A percentile compares a stretch with the other conserved stretches of the same genome.
Conservation (phyloP, 2,329 filamentous ascomycete species). For the Lachnellula arida region DNA sequence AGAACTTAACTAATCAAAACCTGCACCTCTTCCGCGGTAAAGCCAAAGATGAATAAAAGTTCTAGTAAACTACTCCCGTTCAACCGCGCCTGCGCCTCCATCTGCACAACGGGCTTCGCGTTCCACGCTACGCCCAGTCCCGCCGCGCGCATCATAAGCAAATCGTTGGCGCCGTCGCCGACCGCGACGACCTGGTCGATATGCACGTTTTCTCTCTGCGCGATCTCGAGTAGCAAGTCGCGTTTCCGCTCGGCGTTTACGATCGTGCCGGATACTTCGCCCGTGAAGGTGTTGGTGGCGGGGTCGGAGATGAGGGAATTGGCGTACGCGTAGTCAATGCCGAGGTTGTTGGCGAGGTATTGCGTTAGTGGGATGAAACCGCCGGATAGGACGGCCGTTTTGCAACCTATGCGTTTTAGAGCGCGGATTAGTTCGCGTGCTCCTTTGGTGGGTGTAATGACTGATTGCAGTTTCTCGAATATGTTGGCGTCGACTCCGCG, state of each 20-base stretch:
- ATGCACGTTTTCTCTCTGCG: constrained; percentile 59
- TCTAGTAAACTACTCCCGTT: constrained; percentile 69
- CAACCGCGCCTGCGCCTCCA: constrained; percentile 66
- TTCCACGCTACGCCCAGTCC: constrained; percentile 79
- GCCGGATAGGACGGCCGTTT: constrained; percentile 85
- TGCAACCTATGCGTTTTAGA: constrained; percentile 74
- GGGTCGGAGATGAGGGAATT: constrained; percentile 72
- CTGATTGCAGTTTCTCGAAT: constrained; percentile 69
- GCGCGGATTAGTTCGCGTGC: constrained; percentile 69
- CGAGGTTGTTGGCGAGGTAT: constrained; percentile 77
- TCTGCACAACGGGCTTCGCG: constrained; percentile 77
- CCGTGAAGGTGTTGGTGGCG: constrained; percentile 55
- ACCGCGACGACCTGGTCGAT: constrained; percentile 67
- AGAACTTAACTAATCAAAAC: constrained; percentile 33
- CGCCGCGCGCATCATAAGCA: constrained; percentile 72
- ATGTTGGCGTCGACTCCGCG: constrained; percentile 75
- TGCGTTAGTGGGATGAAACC: constrained; percentile 86
- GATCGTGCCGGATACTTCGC: constrained; percentile 66
- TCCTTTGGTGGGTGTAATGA: constrained; percentile 77
- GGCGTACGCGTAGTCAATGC: constrained; percentile 82
- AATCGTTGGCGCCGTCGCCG: constrained; percentile 78
- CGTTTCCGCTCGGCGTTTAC: constrained; percentile 73
- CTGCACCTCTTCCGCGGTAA: constrained; percentile 59
- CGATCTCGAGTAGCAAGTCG: constrained; percentile 66
- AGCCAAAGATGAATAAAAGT: constrained; percentile 69